phyloP scores from a whole-genome alignment of 148 eudicot genomes.

The Limonium bicolor region DNA sequence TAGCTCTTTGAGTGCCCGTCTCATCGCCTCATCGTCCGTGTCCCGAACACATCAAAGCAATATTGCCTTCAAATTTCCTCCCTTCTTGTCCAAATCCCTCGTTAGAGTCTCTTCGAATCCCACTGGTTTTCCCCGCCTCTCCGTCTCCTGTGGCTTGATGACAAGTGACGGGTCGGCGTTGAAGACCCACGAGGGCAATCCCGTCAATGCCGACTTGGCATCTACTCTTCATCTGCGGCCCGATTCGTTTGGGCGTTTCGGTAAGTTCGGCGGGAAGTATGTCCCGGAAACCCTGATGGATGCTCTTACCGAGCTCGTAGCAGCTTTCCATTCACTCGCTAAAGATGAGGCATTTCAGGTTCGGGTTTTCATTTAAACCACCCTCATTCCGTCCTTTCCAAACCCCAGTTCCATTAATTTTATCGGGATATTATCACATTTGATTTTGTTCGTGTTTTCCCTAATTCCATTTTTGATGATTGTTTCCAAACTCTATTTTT shows the following conservation, averaged over 20 bases:
- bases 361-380: background rate
- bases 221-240: conserved; percentile 27
- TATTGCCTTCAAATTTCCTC: background rate
- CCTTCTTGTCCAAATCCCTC: conserved; percentile 14
- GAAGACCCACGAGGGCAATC: conserved; percentile 7
- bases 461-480: no score
- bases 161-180: conserved; percentile 7
- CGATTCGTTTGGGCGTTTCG: conserved; percentile 34
- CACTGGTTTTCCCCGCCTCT: conserved; percentile 3
- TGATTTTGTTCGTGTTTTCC: no score
- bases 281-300: conserved; percentile 11
- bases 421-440: no score
- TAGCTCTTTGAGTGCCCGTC: conserved; percentile 8
- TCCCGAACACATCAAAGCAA: conserved; percentile 11
- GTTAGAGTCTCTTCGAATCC: conserved; percentile 9
- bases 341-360: conserved; percentile 6
- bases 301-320: conserved; percentile 6
- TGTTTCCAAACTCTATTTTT: no score
- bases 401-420: no score
- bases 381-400: no score
- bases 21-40: conserved; percentile 5
- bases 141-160: conserved; percentile 22
- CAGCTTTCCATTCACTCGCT: conserved; percentile 1
- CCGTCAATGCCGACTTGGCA: conserved; percentile 5
- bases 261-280: conserved; percentile 12